Percentiles rank a stretch among this genome's conserved stretches.
phyloP scores from a whole-genome alignment of 768 basidiomycete genomes.

The Hypholoma sublateritium region DNA sequence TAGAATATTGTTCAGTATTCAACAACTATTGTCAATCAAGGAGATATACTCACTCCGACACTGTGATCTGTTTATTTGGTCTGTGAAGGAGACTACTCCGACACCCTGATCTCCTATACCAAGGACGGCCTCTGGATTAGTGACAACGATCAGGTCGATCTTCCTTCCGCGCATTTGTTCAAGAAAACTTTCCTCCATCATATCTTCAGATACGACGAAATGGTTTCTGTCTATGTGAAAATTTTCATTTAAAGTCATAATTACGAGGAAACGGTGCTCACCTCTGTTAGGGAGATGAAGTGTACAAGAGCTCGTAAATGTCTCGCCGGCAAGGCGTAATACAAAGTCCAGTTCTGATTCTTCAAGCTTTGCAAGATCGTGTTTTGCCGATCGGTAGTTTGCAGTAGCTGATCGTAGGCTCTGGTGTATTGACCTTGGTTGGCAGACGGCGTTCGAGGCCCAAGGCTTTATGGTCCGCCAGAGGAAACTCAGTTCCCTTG shows the following conservation, averaged over 20 bases:
- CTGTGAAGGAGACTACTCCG: too few relatives aligned
- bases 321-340: slow-evolving; percentile 62
- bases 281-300: slow-evolving; percentile 81
- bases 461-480: slow-evolving; percentile 66
- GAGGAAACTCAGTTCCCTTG: slow-evolving; percentile 80
- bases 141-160: slow-evolving; percentile 80
- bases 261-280: slow-evolving; percentile 25
- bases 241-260: neutral
- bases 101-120: slow-evolving; percentile 72
- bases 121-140: slow-evolving; percentile 84
- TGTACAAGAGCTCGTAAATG: slow-evolving; percentile 64
- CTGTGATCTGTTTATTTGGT: too few relatives aligned
- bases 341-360: slow-evolving; percentile 81
- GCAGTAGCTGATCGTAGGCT: slow-evolving; percentile 64
- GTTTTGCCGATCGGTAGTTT: slow-evolving; percentile 53
- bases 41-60: slow-evolving; percentile 44
- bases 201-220: slow-evolving; percentile 74
- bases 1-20: neutral
- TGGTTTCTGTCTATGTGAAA: slow-evolving; percentile 65
- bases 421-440: slow-evolving; percentile 53
- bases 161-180: slow-evolving; percentile 60
- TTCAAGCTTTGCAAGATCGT: slow-evolving; percentile 74
- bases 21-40: neutral
- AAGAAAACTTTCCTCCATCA: slow-evolving; percentile 77
- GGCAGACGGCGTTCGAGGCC: slow-evolving; percentile 56